A percentile compares a stretch with the other conserved stretches of the same genome.
Evolutionary conservation across 768 basidiomycete species (phyloP).

Genomic region (Tylopilus cervinicoccineus): DNA sequence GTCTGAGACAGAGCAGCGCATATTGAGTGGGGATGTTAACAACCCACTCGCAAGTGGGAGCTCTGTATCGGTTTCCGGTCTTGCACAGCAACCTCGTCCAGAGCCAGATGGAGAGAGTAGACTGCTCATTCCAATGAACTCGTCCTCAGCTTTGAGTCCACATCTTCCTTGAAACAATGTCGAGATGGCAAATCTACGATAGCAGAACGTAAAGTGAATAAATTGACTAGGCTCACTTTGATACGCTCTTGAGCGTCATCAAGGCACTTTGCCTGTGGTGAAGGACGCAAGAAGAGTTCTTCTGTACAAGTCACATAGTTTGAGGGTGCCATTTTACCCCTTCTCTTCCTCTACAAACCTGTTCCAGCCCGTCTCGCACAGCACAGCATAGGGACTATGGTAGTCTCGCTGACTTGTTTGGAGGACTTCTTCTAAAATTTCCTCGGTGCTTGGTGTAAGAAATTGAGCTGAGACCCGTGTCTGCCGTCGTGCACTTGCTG

Average conservation of each 20-base stretch:
- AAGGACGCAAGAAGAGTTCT: conserved; percentile 2
- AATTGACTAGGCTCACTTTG: background rate
- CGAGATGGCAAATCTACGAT: background rate
- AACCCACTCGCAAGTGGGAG: background rate
- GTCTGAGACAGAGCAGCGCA: background rate
- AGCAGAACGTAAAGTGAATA: background rate
- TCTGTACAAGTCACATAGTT: background rate
- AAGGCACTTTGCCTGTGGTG: conserved; percentile 2
- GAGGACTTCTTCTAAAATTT: background rate
- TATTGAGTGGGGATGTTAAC: background rate
- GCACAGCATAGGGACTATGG: background rate
- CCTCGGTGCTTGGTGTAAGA: background rate
- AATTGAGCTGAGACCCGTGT: conserved; percentile 5
- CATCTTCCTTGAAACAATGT: conserved; percentile 2
- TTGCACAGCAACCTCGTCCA: background rate
- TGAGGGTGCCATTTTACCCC: background rate
- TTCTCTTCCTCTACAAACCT: conserved; percentile 1
- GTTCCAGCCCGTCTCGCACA: conserved; percentile 3
- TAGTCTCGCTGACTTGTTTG: background rate
- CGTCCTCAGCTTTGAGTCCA: background rate
- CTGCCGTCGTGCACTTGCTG: conserved; percentile 1
- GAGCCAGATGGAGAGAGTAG: background rate
- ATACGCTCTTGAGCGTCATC: conserved; percentile 4
- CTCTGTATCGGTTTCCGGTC: background rate
- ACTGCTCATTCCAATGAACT: background rate